Percentiles rank a stretch among this genome's conserved stretches.
Conservation (phyloP, 306 rosid species). For the Pyrus pyrifolia region DNA sequence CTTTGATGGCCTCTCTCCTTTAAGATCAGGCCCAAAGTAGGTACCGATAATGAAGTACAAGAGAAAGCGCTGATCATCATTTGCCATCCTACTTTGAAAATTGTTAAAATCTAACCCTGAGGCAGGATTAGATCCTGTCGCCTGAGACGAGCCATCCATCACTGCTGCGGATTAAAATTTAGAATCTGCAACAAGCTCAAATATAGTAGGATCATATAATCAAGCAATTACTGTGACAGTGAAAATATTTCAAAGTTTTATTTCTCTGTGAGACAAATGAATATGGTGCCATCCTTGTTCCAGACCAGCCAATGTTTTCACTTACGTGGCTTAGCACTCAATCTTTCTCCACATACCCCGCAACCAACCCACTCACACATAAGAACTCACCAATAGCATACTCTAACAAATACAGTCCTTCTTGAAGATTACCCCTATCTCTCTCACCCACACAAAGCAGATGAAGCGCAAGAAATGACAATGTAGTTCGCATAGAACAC, state of each 20-base stretch:
- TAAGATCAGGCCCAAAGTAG: constrained; percentile 60
- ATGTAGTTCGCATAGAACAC: not conserved
- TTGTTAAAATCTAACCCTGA: constrained; percentile 4
- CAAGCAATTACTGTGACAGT: not conserved
- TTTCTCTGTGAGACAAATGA: too few relatives aligned
- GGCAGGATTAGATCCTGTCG: constrained; percentile 5
- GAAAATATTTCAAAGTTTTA: not conserved
- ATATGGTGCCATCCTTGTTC: not conserved
- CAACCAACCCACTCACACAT: not conserved
- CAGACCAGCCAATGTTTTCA: not conserved
- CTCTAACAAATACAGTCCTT: not conserved
- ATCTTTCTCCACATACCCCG: not conserved
- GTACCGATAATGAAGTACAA: constrained; percentile 50
- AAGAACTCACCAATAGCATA: not conserved
- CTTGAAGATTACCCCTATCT: not conserved
- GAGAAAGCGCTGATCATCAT: constrained; percentile 41
- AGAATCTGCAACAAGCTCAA: not conserved
- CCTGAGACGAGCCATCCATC: constrained; percentile 18
- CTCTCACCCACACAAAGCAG: not conserved
- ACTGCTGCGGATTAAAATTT: not conserved
- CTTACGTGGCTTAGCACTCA: not conserved
- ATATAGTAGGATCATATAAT: not conserved
- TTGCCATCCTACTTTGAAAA: constrained; percentile 6
- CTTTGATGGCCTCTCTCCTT: constrained; percentile 28
- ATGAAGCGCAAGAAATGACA: not conserved